Conservation (phyloP, 257 asterid genomes). For the Solanum raphanifolium region DNA sequence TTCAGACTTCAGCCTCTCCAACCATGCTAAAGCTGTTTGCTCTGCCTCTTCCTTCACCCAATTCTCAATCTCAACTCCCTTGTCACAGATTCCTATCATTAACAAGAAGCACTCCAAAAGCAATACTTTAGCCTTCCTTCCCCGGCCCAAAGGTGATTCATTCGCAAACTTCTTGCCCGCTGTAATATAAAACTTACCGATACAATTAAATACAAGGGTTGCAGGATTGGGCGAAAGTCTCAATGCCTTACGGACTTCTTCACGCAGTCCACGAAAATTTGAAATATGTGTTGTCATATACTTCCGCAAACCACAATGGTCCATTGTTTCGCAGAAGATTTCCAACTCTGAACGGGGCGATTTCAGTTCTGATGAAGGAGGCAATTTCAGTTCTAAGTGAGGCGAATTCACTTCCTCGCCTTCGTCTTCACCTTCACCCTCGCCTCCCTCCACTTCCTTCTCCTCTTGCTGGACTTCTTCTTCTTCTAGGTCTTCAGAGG, state of each 20-base stretch:
- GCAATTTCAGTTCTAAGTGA: background rate
- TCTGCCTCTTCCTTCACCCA: constrained; percentile 49
- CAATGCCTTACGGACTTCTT: background rate
- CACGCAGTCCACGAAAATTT: background rate
- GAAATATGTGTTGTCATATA: background rate
- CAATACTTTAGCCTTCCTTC: constrained; percentile 62
- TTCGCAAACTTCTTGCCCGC: constrained; percentile 24
- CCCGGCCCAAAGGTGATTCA: constrained; percentile 47
- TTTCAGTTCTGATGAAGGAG: background rate
- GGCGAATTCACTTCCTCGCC: background rate
- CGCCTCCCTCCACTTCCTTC: background rate
- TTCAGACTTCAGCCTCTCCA: constrained; percentile 57
- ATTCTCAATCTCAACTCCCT: constrained; percentile 16
- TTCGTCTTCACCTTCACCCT: background rate
- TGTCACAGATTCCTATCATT: constrained; percentile 25
- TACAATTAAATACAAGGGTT: constrained; percentile 19
- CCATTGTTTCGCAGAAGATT: background rate
- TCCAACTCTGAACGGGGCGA: background rate
- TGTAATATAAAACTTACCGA: constrained; percentile 37
- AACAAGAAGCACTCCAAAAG: constrained; percentile 53
- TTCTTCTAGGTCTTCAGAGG: background rate
- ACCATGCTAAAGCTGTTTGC: constrained; percentile 53
- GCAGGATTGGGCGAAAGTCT: background rate
- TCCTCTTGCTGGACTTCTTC: background rate
- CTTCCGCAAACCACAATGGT: background rate